Base-by-base conservation (phyloP, 2,329 filamentous ascomycete genomes). In the Fusarium temperatum region DNA sequence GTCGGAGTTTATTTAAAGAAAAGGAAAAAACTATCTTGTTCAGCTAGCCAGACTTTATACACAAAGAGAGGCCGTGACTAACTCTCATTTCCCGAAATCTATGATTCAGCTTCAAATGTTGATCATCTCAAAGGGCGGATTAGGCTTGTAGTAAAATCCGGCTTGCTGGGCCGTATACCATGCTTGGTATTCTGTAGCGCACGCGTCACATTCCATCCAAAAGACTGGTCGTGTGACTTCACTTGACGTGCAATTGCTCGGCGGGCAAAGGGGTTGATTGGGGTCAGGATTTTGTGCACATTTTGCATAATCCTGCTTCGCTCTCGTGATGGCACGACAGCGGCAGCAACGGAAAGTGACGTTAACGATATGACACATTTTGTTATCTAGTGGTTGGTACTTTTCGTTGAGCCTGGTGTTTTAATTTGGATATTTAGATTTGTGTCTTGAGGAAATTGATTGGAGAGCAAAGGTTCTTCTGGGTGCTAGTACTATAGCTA, bases 141-240 rank as follows among this genome's bases (percentile, higher is more conserved):
- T n/a, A 8, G 51, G 51, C 5, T 55, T 26, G 12, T 55, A 55
- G 2, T 55, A 41, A 20, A 30, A 55, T 1, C 51, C 51, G 6
- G 24, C 18, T 41, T 41, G 51, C 36, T 30, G 51, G 3, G 20
- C 35, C 2, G 24, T n/a, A 5, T 41, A 55, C 51, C 51, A 41
- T 4, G 51, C 26, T 41, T 22, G 38, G 15, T 55, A 41, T 11
- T 55, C 51, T 18, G 11, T 22, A 17, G 51, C 15, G 20, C 35
- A 55, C 6, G 35, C 51, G 14, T 55, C 24, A 18, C 51, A 55
- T 14, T 55, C 51, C 51, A 55, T 55, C 51, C 51, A 55, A n/a
- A 55, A 55, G 8, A 55, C 51, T 28, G 51, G 51, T 11, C 51
- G 24, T n/a, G 26, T 30, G 51, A 30, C 50, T 2, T 15, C 24